Base-by-base conservation (phyloP, 805 yeast species). In the Candida nonsorbophila region DNA sequence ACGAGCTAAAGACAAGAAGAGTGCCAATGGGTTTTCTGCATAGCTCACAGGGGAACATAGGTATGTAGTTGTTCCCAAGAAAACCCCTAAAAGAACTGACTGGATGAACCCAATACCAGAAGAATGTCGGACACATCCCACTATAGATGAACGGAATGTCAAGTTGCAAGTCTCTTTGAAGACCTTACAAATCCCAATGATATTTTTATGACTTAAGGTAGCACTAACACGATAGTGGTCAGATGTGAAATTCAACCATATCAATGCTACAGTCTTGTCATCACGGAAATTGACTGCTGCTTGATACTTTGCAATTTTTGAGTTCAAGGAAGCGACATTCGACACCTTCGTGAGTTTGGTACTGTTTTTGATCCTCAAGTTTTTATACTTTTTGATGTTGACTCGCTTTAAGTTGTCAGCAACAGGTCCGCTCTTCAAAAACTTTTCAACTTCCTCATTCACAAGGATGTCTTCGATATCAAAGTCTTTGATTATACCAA, bases 151-250 rank as follows among this genome's bases (percentile, higher is more conserved):
- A 19, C 72, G 69, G 22, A 83, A 72, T 9, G 79, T 69, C 57
- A 92, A 66, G 37, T 85, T 90, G 47, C 95, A 84, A 0, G 97
- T 90, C 49, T 90, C 97, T 44, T 92, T 90, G 47, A 86, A 71
- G 13, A 84, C 83, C 45, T 88, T 86, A 55, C 97, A 87, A 53
- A 84, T 72, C 2, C 85, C 80, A 42, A 88, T 55, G 8, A 92
- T 60, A 28, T 74, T 71, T 22, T 67, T 58, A 49, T 84, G 92
- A 14, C 74, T 76, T 37, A 74, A 53, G 12, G 62, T 60, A 3
- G 72, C 69, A 0, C 82, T 84, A 0, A 73, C 67, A 32, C 83
- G 64, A 12, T 74, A 66, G 43, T 82, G 82, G 44, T 86, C 95
- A 0, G 87, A 67, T 1, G 84, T 74, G 67, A 78, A 79, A 38